Percentiles rank a stretch among this genome's conserved stretches.
Conservation (phyloP, 2,329 filamentous ascomycete species). For the Laburnicola sp. region DNA sequence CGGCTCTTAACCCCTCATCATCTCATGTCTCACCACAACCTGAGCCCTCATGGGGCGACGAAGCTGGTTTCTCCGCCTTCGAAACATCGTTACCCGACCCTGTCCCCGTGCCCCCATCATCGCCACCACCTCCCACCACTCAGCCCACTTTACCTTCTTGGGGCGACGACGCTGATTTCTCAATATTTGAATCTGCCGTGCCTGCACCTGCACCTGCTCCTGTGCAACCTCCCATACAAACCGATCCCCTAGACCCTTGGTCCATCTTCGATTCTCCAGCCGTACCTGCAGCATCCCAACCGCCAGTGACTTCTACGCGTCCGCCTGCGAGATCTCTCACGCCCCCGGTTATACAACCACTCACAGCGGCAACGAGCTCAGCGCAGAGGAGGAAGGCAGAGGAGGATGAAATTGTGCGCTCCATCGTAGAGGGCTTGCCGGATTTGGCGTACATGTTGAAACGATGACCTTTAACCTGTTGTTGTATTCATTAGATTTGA, state of each 20-base stretch:
- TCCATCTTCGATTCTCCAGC: slow-evolving; percentile 31
- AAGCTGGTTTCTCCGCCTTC: neutral
- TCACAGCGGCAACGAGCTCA: slow-evolving; percentile 30
- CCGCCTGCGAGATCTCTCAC: slow-evolving; percentile 23
- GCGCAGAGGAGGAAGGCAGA: slow-evolving; percentile 31
- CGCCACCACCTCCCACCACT: slow-evolving; percentile 7
- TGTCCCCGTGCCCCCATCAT: slow-evolving; percentile 8
- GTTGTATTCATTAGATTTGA: too few relatives aligned
- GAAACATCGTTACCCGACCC: neutral
- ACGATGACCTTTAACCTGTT: neutral
- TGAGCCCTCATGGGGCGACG: neutral
- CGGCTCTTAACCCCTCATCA: too few relatives aligned
- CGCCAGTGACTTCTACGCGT: slow-evolving; percentile 21
- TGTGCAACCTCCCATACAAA: slow-evolving; percentile 4
- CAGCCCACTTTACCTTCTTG: slow-evolving; percentile 18
- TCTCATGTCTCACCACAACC: too few relatives aligned
- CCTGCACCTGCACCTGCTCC: slow-evolving; percentile 3
- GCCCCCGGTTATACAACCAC: slow-evolving; percentile 24
- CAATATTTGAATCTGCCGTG: slow-evolving; percentile 37
- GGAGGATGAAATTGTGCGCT: slow-evolving; percentile 32
- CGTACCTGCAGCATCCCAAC: slow-evolving; percentile 11
- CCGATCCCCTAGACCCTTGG: slow-evolving; percentile 24
- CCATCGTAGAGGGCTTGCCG: slow-evolving; percentile 33
- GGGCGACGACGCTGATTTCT: slow-evolving; percentile 23
- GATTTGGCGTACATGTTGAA: slow-evolving; percentile 41